Base-by-base conservation (phyloP, 1,139 yeast genomes). In the Geotrichum cucujoidarum region DNA sequence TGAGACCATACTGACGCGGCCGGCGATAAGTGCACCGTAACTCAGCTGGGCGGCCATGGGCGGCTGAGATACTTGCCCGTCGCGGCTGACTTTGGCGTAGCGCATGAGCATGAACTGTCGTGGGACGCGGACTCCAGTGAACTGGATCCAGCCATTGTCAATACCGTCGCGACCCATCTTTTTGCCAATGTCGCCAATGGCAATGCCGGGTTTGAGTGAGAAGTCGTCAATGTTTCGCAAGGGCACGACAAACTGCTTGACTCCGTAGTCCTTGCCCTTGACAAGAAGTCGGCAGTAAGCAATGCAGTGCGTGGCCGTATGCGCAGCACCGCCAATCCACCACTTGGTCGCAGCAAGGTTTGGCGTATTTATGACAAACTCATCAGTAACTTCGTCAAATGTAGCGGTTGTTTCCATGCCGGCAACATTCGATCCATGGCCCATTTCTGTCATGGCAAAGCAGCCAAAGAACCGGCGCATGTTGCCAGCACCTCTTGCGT, bases 241-340 rank as follows among this genome's bases (percentile, higher is more conserved):
- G 43, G 95, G 96, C 21, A 87, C 95, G 27, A 88, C 84, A 69
- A 88, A 86, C n/a, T 89, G 83, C 69, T 87, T 86, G 56, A 87
- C 95, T 49, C 95, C 95, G 62, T 85, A 81, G 66, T 87, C 95
- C 65, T 83, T 76, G 43, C 85, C 89, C 50, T 81, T 74, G 32
- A 86, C 89, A 53, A 84, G 77, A 56, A 88, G 75, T 59, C 95
- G 76, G 20, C 95, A 95, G 61, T 81, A 87, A 45, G 78, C 81
- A 30, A 83, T 78, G 16, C 86, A 71, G 67, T 88, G 95, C 45
- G 90, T 86, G 11, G 95, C 83, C n/a, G 95, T 82, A 63, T 86
- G 94, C 5, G 95, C 95, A 40, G 95, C 95, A 61, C 96, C 96
- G 49, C 95, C 96, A 61, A 88, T 88, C 96, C 96, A 88, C 95